Conservation (phyloP, 352 stramenopile genomes). For the Globisporangium irregulare region DNA sequence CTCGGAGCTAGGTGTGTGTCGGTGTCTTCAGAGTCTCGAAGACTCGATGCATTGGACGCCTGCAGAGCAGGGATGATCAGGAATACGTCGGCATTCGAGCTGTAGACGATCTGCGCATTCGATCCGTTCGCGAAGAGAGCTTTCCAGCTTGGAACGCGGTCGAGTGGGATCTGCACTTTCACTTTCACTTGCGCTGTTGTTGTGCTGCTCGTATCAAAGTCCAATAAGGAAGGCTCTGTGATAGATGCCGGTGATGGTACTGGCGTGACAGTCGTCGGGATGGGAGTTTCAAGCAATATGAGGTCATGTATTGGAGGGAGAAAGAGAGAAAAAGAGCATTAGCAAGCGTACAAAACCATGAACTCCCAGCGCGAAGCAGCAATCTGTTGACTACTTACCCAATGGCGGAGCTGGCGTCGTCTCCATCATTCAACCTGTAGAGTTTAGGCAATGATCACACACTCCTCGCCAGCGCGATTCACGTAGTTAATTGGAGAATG, state of each 20-base stretch:
- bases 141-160: slow-evolving; percentile 31
- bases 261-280: not conserved
- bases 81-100: slow-evolving; percentile 25
- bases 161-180: slow-evolving; percentile 33
- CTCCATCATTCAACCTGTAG: not conserved
- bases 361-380: too few relatives aligned
- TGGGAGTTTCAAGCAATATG: not conserved
- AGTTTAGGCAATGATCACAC: not conserved
- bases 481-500: not conserved
- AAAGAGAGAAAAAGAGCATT: not conserved
- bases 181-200: slow-evolving; percentile 15
- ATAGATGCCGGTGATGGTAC: not conserved
- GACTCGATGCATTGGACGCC: not conserved
- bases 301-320: not conserved
- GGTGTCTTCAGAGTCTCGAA: not conserved
- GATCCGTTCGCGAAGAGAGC: slow-evolving; percentile 34
- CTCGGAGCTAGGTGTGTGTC: not conserved
- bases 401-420: not conserved
- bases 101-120: slow-evolving; percentile 43
- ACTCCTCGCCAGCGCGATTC: too few relatives aligned
- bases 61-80: not conserved
- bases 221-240: not conserved
- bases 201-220: slow-evolving; percentile 16
- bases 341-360: not conserved
- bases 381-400: not conserved